These are phyloP conservation scores for Fusarium dimerum DNA, from an alignment of 2,329 filamentous ascomycete species.

Conservation along the genomic window DNA sequence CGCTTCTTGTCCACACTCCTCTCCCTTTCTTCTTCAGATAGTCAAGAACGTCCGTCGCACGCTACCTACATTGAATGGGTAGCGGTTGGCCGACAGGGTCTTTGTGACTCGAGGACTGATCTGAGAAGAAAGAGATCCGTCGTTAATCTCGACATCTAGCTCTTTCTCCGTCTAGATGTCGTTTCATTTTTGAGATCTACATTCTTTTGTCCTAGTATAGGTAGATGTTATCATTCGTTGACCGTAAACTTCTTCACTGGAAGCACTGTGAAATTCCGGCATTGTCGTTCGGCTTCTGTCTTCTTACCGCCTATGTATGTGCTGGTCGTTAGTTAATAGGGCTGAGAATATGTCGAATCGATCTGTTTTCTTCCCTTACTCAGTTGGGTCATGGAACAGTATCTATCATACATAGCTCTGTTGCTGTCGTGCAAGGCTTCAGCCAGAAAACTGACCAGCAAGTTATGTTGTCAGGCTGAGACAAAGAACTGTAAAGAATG, in stretches of 20 bases:
- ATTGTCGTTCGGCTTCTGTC: neutral
- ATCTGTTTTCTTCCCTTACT: too few relatives aligned
- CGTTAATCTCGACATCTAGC: conserved; percentile 58
- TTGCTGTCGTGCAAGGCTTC: too few relatives aligned
- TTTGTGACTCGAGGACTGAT: conserved; percentile 39
- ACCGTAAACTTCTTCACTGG: neutral
- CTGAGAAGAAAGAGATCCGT: conserved; percentile 54
- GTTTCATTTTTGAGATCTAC: conserved; percentile 63
- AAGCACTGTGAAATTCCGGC: neutral
- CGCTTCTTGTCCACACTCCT: conserved; percentile 11
- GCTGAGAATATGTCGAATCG: too few relatives aligned
- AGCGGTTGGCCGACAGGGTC: conserved; percentile 34
- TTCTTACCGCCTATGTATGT: too few relatives aligned
- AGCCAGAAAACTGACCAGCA: too few relatives aligned
- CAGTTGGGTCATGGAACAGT: too few relatives aligned
- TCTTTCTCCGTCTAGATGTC: conserved; percentile 47
- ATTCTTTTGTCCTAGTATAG: conserved; percentile 32
- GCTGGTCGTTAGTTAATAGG: too few relatives aligned
- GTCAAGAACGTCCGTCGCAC: conserved; percentile 47
- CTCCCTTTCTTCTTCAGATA: conserved; percentile 50
- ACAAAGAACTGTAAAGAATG: too few relatives aligned
- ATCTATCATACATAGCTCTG: too few relatives aligned
- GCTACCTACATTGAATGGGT: conserved; percentile 32
- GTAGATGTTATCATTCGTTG: neutral
- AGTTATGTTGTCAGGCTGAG: too few relatives aligned